Evolutionary conservation across 2,329 filamentous ascomycete genomes (phyloP).

Genomic region (Cordyceps tenuipes): DNA sequence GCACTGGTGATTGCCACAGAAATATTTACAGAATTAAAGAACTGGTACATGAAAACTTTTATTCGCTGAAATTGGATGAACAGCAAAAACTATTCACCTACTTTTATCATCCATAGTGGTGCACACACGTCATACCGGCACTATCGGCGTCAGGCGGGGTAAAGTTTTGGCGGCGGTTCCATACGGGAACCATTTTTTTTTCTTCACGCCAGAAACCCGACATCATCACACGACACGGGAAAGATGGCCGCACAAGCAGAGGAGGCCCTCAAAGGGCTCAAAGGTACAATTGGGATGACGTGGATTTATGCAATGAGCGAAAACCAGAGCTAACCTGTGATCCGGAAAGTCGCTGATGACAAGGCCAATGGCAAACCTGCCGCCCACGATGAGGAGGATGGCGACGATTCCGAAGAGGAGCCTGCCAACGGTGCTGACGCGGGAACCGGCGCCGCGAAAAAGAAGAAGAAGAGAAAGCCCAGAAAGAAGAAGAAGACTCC

Average conservation of each 20-base stretch:
- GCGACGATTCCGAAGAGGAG: constrained; percentile 44
- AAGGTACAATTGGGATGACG: constrained; percentile 21
- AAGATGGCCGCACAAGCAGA: constrained; percentile 37
- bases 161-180: constrained; percentile 6
- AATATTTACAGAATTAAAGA: neutral
- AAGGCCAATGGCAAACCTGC: constrained; percentile 33
- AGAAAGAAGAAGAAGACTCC: constrained; percentile 74
- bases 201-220: constrained; percentile 6
- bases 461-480: constrained; percentile 70
- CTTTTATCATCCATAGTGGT: neutral
- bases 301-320: neutral
- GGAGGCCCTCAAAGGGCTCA: constrained; percentile 37
- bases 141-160: constrained; percentile 7
- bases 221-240: constrained; percentile 14
- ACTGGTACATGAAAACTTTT: neutral
- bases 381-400: constrained; percentile 41
- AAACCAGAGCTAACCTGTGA: neutral
- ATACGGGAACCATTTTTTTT: constrained; percentile 4
- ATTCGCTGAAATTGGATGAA: no score
- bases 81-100: neutral
- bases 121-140: constrained; percentile 2
- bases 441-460: constrained; percentile 29
- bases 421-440: constrained; percentile 26
- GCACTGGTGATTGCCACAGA: neutral
- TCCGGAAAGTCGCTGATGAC: constrained; percentile 31